phyloP scores from a whole-genome alignment of 768 basidiomycete genomes.

The Clathrus columnatus region DNA sequence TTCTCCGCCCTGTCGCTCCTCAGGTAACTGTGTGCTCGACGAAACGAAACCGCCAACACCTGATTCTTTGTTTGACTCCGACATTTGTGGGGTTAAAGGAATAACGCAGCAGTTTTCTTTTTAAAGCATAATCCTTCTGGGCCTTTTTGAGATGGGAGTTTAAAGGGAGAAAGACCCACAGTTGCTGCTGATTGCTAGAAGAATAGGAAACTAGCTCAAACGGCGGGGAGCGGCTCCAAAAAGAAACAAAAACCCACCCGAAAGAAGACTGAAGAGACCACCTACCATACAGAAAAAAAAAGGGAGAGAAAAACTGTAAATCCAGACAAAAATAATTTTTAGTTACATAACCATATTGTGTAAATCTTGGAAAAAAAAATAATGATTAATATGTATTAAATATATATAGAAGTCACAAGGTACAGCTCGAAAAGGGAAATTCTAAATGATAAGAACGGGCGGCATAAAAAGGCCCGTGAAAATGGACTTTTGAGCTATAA shows the following conservation, averaged over 20 bases:
- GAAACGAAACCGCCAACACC: background rate
- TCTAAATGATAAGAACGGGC: background rate
- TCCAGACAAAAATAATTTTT: background rate
- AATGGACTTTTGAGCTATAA: background rate
- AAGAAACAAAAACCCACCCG: background rate
- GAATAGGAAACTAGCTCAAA: background rate
- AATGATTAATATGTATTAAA: too few relatives aligned
- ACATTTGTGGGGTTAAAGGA: background rate
- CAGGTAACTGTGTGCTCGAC: too few relatives aligned
- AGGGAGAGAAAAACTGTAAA: background rate
- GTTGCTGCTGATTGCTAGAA: background rate
- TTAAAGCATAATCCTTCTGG: too few relatives aligned
- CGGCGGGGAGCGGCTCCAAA: background rate
- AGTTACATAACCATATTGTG: background rate
- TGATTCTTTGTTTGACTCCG: background rate
- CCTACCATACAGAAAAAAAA: too few relatives aligned
- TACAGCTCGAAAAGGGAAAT: background rate
- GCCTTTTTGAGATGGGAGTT: too few relatives aligned
- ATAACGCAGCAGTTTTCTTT: too few relatives aligned
- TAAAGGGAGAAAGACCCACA: background rate
- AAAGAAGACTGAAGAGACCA: background rate
- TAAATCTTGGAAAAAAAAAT: too few relatives aligned
- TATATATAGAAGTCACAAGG: background rate
- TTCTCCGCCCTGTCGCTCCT: background rate
- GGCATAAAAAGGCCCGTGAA: background rate